phyloP scores from a whole-genome alignment of 345 rosid species.

The Citrus cavaleriei region DNA sequence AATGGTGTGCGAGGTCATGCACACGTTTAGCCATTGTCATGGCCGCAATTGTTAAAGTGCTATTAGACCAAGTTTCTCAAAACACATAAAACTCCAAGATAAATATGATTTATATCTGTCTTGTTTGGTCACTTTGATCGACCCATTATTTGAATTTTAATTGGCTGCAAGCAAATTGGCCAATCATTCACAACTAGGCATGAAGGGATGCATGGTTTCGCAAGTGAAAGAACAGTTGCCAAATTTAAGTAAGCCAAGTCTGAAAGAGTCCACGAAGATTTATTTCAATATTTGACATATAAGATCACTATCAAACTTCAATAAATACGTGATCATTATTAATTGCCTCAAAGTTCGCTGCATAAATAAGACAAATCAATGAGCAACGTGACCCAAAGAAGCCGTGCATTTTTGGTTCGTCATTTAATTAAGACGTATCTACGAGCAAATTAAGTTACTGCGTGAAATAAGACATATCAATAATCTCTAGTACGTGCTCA shows the following conservation, averaged over 20 bases:
- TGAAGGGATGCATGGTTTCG: neutral
- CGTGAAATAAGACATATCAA: no score
- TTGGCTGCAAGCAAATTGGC: neutral
- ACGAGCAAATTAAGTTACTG: no score
- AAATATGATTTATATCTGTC: no score
- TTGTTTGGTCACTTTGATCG: neutral
- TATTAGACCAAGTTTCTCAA: neutral
- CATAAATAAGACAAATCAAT: no score
- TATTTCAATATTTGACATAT: neutral
- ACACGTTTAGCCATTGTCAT: neutral
- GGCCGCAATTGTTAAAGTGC: neutral
- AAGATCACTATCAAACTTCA: neutral
- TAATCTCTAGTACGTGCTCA: no score
- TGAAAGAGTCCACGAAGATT: neutral
- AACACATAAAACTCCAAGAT: neutral
- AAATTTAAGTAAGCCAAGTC: neutral
- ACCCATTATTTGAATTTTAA: neutral
- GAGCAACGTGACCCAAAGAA: no score
- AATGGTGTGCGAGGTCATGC: neutral
- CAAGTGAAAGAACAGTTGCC: neutral
- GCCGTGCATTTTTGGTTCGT: no score
- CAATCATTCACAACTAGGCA: neutral
- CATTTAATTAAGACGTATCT: no score
- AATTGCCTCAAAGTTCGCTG: no score
- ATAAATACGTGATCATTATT: no score